Evolutionary conservation across 2,329 filamentous ascomycete species (phyloP).

Genomic region (Sclerotinia nivalis): DNA sequence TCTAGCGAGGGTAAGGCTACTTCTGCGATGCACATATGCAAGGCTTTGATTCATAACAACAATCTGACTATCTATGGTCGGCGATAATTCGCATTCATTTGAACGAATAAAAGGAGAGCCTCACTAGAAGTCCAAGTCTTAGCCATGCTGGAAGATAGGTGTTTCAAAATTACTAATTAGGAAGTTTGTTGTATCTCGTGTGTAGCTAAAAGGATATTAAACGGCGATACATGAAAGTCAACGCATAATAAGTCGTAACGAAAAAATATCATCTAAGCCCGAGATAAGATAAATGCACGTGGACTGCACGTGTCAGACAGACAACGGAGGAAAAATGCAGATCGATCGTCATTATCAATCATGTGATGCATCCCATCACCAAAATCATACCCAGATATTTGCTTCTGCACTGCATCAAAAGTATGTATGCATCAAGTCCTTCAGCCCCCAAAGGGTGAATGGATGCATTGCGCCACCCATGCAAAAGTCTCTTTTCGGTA

Average conservation of each 20-base stretch:
- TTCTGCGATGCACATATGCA: constrained; percentile 9
- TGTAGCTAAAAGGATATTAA: background rate
- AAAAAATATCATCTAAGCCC: background rate
- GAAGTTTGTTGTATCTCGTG: background rate
- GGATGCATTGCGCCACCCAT: constrained; percentile 5
- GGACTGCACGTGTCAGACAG: constrained; percentile 10
- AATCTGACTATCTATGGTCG: constrained; percentile 14
- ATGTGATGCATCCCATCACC: background rate
- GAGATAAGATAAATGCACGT: constrained; percentile 6
- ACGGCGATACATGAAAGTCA: background rate
- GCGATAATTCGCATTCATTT: constrained; percentile 12
- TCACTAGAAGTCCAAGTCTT: constrained; percentile 15
- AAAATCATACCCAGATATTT: background rate
- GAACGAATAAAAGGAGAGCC: background rate
- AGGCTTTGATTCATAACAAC: constrained; percentile 2
- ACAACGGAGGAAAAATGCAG: background rate
- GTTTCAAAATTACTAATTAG: constrained; percentile 7
- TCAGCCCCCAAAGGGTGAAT: constrained; percentile 3
- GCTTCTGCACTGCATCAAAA: background rate
- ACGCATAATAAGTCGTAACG: background rate
- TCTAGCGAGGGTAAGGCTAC: constrained; percentile 14
- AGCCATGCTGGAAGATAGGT: background rate
- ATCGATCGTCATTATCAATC: constrained; percentile 1
- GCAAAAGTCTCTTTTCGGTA: background rate
- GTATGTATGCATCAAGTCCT: constrained; percentile 1